Evolutionary conservation across 2,329 filamentous ascomycete species (phyloP), one percentile per base, ranked within the genome.

Genomic region (Colletotrichum aenigma): DNA sequence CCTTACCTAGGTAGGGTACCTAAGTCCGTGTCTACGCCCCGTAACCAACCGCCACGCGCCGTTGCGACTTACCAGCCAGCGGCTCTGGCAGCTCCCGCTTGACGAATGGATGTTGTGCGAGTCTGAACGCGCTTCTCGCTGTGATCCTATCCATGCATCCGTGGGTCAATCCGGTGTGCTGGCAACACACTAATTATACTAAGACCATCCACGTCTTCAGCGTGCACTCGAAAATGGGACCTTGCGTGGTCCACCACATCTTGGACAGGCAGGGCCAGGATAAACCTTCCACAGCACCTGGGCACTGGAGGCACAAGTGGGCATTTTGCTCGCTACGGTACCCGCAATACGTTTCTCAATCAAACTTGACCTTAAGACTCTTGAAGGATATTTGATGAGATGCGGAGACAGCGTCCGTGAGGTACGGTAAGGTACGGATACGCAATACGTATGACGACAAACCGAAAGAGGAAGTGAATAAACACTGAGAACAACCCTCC

Each of bases 341-440:
- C 65, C 70, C 65, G 55, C 56, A 73, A 43, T 55, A 69, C 65
- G 65, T 73, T 69, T 69, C 28, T 56, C 70, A 55, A 16, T 12
- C 52, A 68, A 66, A 30, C 38, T 32, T 48, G 34, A 38, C 34
- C 15, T 66, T 3, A 18, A 26, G 30, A 32, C 61, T 64, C 10
- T 21, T 32, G 61, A 67, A 16, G 28, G 60, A 34, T 30, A n/a
- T 68, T 38, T 61, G 18, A 52, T 61, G 21, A 61, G 36, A 15
- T 55, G 36, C 55, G 70, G 64, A 36, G 64, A 60, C 34, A 15
- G 52, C 36, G 43, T 52, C 10, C n/a, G 16, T 52, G n/a, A 21
- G n/a, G n/a, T 13, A 52, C 38, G 38, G 16, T 21, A 21, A 21
- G 10, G n/a, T 13, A 52, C 38, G 38, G 38, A 48, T 48, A 52